A percentile compares a stretch with the other conserved stretches of the same genome.
Conservation (phyloP, 805 yeast species). For the Candida qinlingensis region DNA sequence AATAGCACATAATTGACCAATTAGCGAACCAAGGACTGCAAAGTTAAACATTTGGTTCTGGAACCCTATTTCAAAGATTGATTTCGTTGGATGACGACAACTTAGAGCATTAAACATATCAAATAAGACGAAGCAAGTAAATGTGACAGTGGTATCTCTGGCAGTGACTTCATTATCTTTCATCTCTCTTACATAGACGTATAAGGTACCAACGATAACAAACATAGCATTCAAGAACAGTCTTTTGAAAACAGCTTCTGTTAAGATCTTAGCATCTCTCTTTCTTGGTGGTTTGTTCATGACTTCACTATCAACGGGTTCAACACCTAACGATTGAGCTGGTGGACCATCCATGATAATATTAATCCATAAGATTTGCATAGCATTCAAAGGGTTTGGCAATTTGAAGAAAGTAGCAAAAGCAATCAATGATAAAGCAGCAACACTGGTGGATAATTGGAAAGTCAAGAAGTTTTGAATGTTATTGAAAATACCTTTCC, state of each 20-base stretch:
- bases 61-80: constrained; percentile 76
- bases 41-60: constrained; percentile 86
- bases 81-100: constrained; percentile 84
- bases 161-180: constrained; percentile 76
- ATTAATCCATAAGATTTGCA: constrained; percentile 98
- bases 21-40: constrained; percentile 81
- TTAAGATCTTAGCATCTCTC: constrained; percentile 79
- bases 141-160: constrained; percentile 98
- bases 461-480: constrained; percentile 93
- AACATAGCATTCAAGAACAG: constrained; percentile 66
- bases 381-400: constrained; percentile 93
- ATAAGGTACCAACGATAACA: constrained; percentile 86
- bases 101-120: constrained; percentile 97
- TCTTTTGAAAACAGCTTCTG: constrained; percentile 61
- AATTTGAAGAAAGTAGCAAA: constrained; percentile 79
- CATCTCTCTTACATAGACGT: constrained; percentile 84
- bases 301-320: constrained; percentile 93
- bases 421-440: constrained; percentile 87
- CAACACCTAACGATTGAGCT: constrained; percentile 95
- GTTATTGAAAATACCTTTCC: constrained; percentile 93
- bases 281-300: constrained; percentile 96
- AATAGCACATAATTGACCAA: constrained; percentile 91
- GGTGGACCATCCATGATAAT: constrained; percentile 99
- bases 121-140: constrained; percentile 91
- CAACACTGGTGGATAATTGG: constrained; percentile 93